phyloP scores from a whole-genome alignment of 225 moss, liverwort and hornwort genomes.

The Lunularia cruciata region DNA sequence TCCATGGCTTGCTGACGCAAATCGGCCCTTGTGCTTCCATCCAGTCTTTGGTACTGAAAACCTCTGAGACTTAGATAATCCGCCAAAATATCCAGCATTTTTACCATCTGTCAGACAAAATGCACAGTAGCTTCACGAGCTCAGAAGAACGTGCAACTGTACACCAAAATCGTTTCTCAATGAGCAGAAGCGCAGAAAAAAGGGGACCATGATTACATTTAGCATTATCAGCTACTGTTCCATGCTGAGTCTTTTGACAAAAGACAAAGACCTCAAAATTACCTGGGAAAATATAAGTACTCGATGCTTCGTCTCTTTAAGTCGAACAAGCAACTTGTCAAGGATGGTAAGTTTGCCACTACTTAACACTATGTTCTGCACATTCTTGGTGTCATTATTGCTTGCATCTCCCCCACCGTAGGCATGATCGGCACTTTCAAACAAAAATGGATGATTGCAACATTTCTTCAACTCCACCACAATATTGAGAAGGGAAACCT shows the following conservation, averaged over 20 bases:
- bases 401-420: slow-evolving; percentile 91
- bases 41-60: slow-evolving; percentile 94
- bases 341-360: slow-evolving; percentile 98
- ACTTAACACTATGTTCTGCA: slow-evolving; percentile 95
- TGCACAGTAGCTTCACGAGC: background rate
- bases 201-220: no score
- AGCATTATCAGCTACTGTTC: no score
- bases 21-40: slow-evolving; percentile 97
- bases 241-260: background rate
- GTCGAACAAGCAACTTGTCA: slow-evolving; percentile 88
- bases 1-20: slow-evolving; percentile 99
- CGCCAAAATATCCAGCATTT: slow-evolving; percentile 95
- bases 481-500: slow-evolving; percentile 99
- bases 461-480: slow-evolving; percentile 99
- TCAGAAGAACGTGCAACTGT: no score
- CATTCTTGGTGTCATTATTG: slow-evolving; percentile 79
- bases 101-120: slow-evolving; percentile 74
- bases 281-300: slow-evolving; percentile 99
- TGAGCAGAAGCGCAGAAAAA: no score
- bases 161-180: no score
- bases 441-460: slow-evolving; percentile 98
- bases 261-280: background rate
- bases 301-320: slow-evolving; percentile 91
- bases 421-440: slow-evolving; percentile 98
- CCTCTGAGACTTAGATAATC: slow-evolving; percentile 94